These are phyloP conservation scores for Panus rudis DNA, from an alignment of 768 basidiomycete genomes.

Conservation along the genomic window DNA sequence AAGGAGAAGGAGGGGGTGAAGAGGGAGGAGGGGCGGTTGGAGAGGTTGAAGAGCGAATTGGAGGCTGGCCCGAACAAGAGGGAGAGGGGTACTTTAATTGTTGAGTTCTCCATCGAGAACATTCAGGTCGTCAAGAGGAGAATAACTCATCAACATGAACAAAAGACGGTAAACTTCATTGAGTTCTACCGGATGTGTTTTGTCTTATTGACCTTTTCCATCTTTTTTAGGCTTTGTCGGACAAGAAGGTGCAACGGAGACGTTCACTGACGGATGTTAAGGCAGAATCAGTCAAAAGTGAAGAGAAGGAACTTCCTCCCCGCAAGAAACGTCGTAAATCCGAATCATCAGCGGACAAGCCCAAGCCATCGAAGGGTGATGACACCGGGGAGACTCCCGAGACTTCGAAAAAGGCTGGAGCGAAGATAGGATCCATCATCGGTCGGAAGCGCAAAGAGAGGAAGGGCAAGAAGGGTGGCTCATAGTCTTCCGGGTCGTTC, in stretches of 20 bases:
- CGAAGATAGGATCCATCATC: slow-evolving; percentile 61
- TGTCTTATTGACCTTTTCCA: not conserved
- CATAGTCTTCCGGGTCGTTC: too few relatives aligned
- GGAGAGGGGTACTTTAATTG: slow-evolving; percentile 52
- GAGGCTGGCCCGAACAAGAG: slow-evolving; percentile 38
- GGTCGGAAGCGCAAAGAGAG: slow-evolving; percentile 75
- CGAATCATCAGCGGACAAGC: slow-evolving; percentile 17
- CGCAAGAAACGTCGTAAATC: slow-evolving; percentile 16
- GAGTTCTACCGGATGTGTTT: not conserved
- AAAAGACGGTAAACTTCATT: slow-evolving; percentile 22
- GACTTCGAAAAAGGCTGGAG: slow-evolving; percentile 22
- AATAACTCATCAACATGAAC: slow-evolving; percentile 42
- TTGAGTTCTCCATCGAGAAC: slow-evolving; percentile 98
- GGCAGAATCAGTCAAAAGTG: slow-evolving; percentile 16
- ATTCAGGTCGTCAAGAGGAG: slow-evolving; percentile 81
- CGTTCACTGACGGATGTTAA: slow-evolving; percentile 13
- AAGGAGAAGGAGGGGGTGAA: slow-evolving; percentile 36
- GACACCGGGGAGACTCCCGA: not conserved
- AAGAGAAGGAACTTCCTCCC: slow-evolving; percentile 24
- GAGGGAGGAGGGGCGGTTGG: slow-evolving; percentile 44
- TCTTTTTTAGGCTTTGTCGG: slow-evolving; percentile 2
- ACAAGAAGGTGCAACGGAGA: slow-evolving; percentile 10
- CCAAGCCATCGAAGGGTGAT: not conserved
- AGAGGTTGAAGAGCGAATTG: slow-evolving; percentile 53
- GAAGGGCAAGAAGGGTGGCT: slow-evolving; percentile 28